Evolutionary conservation across 495 filamentous ascomycete species (phyloP).

Genomic region (Cairneyella variabilis): DNA sequence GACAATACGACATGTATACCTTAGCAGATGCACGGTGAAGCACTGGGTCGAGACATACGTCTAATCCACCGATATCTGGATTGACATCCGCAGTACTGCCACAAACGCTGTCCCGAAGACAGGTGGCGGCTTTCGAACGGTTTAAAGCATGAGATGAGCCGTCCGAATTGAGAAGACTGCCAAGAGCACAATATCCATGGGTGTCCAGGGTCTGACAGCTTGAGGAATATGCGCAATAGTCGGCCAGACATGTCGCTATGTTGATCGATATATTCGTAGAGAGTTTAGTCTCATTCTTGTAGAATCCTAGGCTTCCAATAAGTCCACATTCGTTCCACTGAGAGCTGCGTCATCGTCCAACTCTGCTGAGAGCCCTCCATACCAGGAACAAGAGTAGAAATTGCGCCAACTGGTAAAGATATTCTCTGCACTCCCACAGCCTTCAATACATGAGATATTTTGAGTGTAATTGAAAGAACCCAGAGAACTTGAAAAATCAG

Average conservation of each 20-base stretch:
- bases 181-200: neutral
- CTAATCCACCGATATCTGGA: constrained; percentile 13
- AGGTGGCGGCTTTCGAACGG: neutral
- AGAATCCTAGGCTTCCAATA: neutral
- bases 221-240: constrained; percentile 4
- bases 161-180: neutral
- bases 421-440: neutral
- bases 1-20: neutral
- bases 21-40: no score
- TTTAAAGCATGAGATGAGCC: neutral
- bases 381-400: constrained; percentile 18
- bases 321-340: neutral
- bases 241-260: constrained; percentile 1
- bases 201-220: constrained; percentile 2
- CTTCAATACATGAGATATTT: neutral
- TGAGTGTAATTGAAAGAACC: neutral
- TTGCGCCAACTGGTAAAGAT: constrained; percentile 11
- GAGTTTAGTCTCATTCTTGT: neutral
- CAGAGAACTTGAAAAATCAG: constrained; percentile 1
- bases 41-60: neutral
- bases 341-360: neutral
- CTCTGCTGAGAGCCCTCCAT: neutral
- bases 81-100: constrained; percentile 4
- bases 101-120: constrained; percentile 5
- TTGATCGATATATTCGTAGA: neutral